These are phyloP conservation scores for Wickerhamiella parazyma DNA, from an alignment of 805 yeast genomes.

Conservation along the genomic window DNA sequence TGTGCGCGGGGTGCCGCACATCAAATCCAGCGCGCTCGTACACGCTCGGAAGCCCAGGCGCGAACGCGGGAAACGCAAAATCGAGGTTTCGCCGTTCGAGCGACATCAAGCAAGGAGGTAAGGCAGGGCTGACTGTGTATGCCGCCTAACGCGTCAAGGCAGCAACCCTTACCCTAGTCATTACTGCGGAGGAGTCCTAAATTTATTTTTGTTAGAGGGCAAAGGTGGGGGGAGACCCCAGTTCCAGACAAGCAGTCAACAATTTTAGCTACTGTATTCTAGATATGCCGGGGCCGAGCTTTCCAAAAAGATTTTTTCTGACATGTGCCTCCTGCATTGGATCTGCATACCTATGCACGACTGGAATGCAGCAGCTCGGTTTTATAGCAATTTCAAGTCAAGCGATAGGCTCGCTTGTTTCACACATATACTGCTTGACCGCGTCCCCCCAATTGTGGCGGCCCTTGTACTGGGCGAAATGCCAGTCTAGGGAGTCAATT, in stretches of 20 bases:
- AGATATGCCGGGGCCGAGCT: too few relatives aligned
- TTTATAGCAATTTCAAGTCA: too few relatives aligned
- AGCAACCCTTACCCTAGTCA: neutral
- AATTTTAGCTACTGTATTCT: too few relatives aligned
- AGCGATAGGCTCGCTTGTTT: too few relatives aligned
- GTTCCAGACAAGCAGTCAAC: too few relatives aligned
- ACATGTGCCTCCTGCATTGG: neutral
- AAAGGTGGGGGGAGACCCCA: too few relatives aligned
- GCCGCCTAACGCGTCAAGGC: neutral
- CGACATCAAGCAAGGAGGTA: conserved; percentile 1
- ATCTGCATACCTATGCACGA: neutral
- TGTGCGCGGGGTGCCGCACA: conserved; percentile 13
- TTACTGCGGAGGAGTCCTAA: too few relatives aligned
- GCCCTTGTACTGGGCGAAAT: conserved; percentile 16
- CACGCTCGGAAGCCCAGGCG: conserved; percentile 27
- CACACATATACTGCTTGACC: conserved; percentile 11
- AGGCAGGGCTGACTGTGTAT: neutral
- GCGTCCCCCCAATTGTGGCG: conserved; percentile 17
- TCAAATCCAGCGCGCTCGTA: conserved; percentile 34
- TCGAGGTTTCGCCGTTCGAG: conserved; percentile 21
- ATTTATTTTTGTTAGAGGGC: too few relatives aligned
- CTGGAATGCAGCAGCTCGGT: neutral
- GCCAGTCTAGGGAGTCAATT: conserved; percentile 31
- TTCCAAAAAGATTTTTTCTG: too few relatives aligned
- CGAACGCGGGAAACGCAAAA: conserved; percentile 30